phyloP scores from a whole-genome alignment of 768 basidiomycete genomes.

The Auriscalpium vulgare region DNA sequence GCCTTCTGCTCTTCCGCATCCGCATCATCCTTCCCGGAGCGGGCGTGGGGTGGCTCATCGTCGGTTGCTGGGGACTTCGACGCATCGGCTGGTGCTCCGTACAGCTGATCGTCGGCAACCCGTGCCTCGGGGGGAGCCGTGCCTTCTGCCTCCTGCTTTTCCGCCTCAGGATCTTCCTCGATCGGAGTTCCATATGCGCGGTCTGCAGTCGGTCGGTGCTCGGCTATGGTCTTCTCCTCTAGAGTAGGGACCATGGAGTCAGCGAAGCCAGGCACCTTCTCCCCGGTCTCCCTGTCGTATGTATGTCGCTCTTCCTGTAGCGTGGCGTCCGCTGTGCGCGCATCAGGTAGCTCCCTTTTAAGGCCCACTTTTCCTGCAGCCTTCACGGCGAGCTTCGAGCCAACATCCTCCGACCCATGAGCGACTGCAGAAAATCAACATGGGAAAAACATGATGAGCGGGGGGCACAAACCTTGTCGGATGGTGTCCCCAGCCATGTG shows the following conservation, averaged over 20 bases:
- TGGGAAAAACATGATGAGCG: background rate
- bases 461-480: slow-evolving; percentile 38
- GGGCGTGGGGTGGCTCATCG: slow-evolving; percentile 40
- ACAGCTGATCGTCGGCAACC: slow-evolving; percentile 36
- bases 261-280: slow-evolving; percentile 48
- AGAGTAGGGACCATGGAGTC: slow-evolving; percentile 58
- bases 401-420: slow-evolving; percentile 31
- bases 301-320: slow-evolving; percentile 46
- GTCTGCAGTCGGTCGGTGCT: slow-evolving; percentile 20
- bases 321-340: slow-evolving; percentile 32
- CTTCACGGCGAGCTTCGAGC: slow-evolving; percentile 28
- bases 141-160: slow-evolving; percentile 4
- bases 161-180: slow-evolving; percentile 1
- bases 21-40: slow-evolving; percentile 34
- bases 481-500: slow-evolving; percentile 12
- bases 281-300: slow-evolving; percentile 37
- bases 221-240: slow-evolving; percentile 57
- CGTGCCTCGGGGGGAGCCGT: slow-evolving; percentile 24
- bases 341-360: slow-evolving; percentile 30
- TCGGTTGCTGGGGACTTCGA: slow-evolving; percentile 32
- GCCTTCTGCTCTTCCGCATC: slow-evolving; percentile 43
- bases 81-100: slow-evolving; percentile 50
- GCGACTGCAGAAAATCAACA: slow-evolving; percentile 28
- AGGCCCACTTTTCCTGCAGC: slow-evolving; percentile 36
- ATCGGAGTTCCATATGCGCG: background rate